Evolutionary conservation across 208 protist species (phyloP).

Genomic region (Trypanosoma rangeli): DNA sequence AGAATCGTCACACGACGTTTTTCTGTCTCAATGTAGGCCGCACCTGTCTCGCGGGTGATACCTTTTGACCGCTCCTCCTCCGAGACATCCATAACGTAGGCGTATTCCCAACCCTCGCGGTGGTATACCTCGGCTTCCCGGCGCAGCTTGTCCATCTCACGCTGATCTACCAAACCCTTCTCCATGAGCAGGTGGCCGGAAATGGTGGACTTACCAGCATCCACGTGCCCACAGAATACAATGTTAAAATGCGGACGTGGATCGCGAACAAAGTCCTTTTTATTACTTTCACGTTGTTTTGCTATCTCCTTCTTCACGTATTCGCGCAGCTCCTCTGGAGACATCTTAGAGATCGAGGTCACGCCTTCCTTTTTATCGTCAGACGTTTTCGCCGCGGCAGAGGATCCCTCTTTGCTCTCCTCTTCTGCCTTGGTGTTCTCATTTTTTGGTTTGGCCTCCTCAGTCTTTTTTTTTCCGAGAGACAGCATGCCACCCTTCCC

Average conservation of each 20-base stretch:
- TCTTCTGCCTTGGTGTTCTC: slow-evolving; percentile 19
- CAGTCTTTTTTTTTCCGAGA: slow-evolving; percentile 60
- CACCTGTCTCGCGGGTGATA: slow-evolving; percentile 98
- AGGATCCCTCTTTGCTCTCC: slow-evolving; percentile 26
- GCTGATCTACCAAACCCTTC: slow-evolving; percentile 96
- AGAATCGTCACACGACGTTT: slow-evolving; percentile 97
- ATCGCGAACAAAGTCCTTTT: slow-evolving; percentile 78
- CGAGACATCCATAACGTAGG: slow-evolving; percentile 99
- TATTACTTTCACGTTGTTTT: slow-evolving; percentile 60
- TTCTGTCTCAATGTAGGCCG: slow-evolving; percentile 96
- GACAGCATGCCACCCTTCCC: slow-evolving; percentile 71
- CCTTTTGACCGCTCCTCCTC: slow-evolving; percentile 98
- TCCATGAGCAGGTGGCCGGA: slow-evolving; percentile 96
- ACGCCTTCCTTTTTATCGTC: slow-evolving; percentile 32
- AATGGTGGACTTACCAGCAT: slow-evolving; percentile 99
- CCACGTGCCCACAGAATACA: slow-evolving; percentile 99
- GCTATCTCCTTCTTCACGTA: slow-evolving; percentile 73
- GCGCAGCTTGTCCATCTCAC: slow-evolving; percentile 98
- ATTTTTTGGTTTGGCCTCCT: slow-evolving; percentile 33
- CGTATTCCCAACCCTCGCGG: slow-evolving; percentile 97
- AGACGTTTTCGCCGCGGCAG: slow-evolving; percentile 15
- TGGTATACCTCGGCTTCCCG: slow-evolving; percentile 96
- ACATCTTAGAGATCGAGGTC: slow-evolving; percentile 37
- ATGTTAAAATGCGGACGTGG: slow-evolving; percentile 97
- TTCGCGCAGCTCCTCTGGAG: slow-evolving; percentile 66